Evolutionary conservation across 1,284 basidiomycete genomes (phyloP), one percentile per base, ranked within the genome.

Genomic region (Porodaedalea pini): DNA sequence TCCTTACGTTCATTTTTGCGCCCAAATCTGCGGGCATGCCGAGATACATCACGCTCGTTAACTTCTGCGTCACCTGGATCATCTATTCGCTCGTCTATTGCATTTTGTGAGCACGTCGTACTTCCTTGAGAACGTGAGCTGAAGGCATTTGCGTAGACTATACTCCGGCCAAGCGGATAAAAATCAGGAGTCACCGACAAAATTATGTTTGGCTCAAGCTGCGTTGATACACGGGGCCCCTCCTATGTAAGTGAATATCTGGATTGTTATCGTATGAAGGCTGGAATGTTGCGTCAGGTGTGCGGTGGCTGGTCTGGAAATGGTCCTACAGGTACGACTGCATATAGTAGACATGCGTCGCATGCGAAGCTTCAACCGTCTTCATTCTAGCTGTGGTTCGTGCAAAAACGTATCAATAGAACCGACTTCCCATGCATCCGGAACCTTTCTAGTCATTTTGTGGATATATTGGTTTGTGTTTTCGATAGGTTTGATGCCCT

Each of bases 31-130:
- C 51, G 11, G 50, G 54, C 13, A 48, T 36, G 51, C 51, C 44
- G 29, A 40, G 45, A 31, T 77, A 78, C 61, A 74, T 77, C 0
- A 75, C 75, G 2, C 67, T 82, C 59, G 68, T 82, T 62, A 83
- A 80, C 60, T 74, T 83, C 49, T 83, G 79, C 61, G 63, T 75
- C 44, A 74, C 76, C 48, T 81, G 79, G 79, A 73, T 79, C 11
- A 61, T 83, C 43, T 81, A 78, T 65, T 82, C 82, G 4, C 63
- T 82, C 57, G 70, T 73, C 21, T 80, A 78, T 63, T 77, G 71
- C 62, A 59, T 85, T 19, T 66, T 75, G 82, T 83, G 60, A 68
- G 82, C 71, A 23, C 21, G 52, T 5, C n/a, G 25, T 10, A 29
- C 54, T 53, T 40, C 31, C 27, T 1, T 23, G 21, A 34, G 6